Conservation (phyloP, 805 yeast species). For the Kodamaea hsintzibuensis region DNA sequence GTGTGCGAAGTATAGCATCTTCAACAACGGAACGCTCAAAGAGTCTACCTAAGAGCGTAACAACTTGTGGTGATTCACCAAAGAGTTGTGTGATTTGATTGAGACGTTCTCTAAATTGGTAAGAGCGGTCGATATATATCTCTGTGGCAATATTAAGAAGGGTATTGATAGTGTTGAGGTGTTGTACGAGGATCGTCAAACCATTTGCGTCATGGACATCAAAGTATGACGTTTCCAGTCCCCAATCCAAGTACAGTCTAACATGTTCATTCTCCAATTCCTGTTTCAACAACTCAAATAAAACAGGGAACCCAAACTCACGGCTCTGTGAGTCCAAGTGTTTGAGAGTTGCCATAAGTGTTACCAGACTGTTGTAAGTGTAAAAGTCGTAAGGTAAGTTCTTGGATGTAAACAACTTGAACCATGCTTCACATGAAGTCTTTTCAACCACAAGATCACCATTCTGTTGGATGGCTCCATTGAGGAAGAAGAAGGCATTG, state of each 20-base stretch:
- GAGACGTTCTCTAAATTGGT: slow-evolving; percentile 48
- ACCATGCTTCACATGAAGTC: slow-evolving; percentile 45
- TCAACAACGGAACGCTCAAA: slow-evolving; percentile 55
- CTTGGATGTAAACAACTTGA: slow-evolving; percentile 47
- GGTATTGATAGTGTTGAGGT: slow-evolving; percentile 42
- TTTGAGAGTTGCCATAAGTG: slow-evolving; percentile 55
- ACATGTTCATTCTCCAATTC: slow-evolving; percentile 30
- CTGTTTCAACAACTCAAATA: slow-evolving; percentile 34
- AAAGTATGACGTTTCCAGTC: slow-evolving; percentile 36
- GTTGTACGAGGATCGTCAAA: slow-evolving; percentile 33
- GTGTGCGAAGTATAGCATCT: slow-evolving; percentile 52
- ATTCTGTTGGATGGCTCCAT: slow-evolving; percentile 50
- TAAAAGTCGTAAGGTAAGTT: slow-evolving; percentile 65
- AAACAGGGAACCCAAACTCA: slow-evolving; percentile 44
- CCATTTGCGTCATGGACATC: slow-evolving; percentile 26
- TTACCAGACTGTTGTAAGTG: slow-evolving; percentile 53
- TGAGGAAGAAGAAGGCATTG: slow-evolving; percentile 49
- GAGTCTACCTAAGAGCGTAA: slow-evolving; percentile 45
- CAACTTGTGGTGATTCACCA: slow-evolving; percentile 33
- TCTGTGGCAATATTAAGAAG: slow-evolving; percentile 54
- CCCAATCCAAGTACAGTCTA: slow-evolving; percentile 30
- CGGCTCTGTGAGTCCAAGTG: slow-evolving; percentile 57
- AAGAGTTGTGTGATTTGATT: slow-evolving; percentile 42
- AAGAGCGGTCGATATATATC: slow-evolving; percentile 54
- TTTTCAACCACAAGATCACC: slow-evolving; percentile 32